phyloP scores from a whole-genome alignment of 768 basidiomycete species.

The Paxillus involutus region DNA sequence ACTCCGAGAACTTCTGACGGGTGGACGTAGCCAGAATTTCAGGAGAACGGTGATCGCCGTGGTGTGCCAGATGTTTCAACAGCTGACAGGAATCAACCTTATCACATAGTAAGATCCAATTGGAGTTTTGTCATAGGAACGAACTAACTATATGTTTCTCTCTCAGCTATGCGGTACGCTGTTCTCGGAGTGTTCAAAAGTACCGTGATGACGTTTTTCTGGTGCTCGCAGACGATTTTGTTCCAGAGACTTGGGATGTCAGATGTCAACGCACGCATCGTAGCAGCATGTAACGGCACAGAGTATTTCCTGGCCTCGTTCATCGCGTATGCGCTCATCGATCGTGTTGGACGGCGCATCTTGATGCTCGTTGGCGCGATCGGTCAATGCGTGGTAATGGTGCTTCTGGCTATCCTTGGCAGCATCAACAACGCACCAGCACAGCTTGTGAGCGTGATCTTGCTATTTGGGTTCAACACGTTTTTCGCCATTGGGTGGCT shows the following conservation, averaged over 20 bases:
- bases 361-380: slow-evolving; percentile 46
- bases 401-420: slow-evolving; percentile 26
- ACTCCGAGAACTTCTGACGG: slow-evolving; percentile 36
- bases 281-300: too few relatives aligned
- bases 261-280: too few relatives aligned
- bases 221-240: slow-evolving; percentile 5
- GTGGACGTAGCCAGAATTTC: slow-evolving; percentile 44
- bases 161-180: slow-evolving; percentile 9
- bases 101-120: slow-evolving; percentile 21
- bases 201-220: background rate
- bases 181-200: background rate
- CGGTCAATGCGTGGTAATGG: slow-evolving; percentile 32
- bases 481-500: slow-evolving; percentile 40
- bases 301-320: slow-evolving; percentile 46
- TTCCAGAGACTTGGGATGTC: slow-evolving; percentile 11
- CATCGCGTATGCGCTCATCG: slow-evolving; percentile 48
- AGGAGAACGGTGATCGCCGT: slow-evolving; percentile 16
- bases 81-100: slow-evolving; percentile 31
- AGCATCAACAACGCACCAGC: slow-evolving; percentile 19
- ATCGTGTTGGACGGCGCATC: slow-evolving; percentile 46
- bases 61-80: slow-evolving; percentile 31
- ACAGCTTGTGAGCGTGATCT: slow-evolving; percentile 22
- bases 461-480: slow-evolving; percentile 36
- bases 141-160: background rate
- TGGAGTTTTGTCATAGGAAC: background rate